A percentile compares a stretch with the other conserved stretches of the same genome.
phyloP scores from a whole-genome alignment of 2,329 filamentous ascomycete species.

The Calonectria naviculata region DNA sequence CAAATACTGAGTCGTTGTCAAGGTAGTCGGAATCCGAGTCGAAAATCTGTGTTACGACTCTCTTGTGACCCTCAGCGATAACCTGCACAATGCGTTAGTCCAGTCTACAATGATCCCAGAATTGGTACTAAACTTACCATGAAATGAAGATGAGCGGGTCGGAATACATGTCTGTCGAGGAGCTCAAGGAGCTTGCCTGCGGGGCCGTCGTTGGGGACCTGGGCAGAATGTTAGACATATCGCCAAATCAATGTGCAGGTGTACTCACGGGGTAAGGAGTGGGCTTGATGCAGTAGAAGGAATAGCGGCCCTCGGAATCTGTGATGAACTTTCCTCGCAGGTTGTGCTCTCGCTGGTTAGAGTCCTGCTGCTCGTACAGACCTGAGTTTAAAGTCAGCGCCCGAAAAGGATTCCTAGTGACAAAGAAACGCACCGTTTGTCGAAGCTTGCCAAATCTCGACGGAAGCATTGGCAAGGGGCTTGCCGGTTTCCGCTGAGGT shows the following conservation, averaged over 20 bases:
- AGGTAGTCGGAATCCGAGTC: constrained; percentile 34
- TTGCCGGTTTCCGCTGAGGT: constrained; percentile 68
- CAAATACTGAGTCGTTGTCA: constrained; percentile 35
- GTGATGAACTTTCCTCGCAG: constrained; percentile 79
- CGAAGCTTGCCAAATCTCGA: constrained; percentile 85
- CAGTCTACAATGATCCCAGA: rapidly evolving
- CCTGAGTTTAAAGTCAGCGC: constrained; percentile 38
- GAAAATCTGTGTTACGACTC: constrained; percentile 75
- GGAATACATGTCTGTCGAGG: constrained; percentile 66
- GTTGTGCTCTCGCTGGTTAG: constrained; percentile 77
- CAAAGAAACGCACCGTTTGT: constrained; percentile 67
- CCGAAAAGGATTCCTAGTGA: background rate
- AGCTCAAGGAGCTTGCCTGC: constrained; percentile 62
- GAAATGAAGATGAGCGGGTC: constrained; percentile 71
- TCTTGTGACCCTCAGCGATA: constrained; percentile 68
- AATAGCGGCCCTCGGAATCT: constrained; percentile 72
- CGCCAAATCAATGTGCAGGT: background rate
- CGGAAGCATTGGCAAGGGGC: constrained; percentile 72
- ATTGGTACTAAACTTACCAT: constrained; percentile 50
- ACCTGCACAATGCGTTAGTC: constrained; percentile 37
- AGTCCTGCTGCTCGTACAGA: constrained; percentile 79
- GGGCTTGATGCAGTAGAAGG: constrained; percentile 70
- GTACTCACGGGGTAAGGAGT: constrained; percentile 61
- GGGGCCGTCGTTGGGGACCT: constrained; percentile 61
- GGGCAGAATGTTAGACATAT: background rate